These are phyloP conservation scores for Chenopodium album DNA, from an alignment of 148 eudicot genomes.

Conservation along the genomic window DNA sequence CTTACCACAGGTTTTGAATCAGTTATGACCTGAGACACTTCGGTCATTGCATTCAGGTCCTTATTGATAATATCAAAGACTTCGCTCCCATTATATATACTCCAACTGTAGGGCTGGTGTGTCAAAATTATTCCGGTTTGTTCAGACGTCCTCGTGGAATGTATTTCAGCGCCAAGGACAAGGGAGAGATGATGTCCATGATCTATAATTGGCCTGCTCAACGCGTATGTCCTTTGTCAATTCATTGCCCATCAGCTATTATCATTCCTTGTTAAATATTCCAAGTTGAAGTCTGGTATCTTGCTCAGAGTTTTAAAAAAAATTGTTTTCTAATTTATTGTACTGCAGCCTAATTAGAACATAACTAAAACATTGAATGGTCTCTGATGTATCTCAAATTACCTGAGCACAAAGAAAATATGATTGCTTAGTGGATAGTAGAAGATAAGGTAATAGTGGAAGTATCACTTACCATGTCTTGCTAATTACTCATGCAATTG, in stretches of 20 bases:
- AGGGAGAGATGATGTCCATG: slow-evolving; percentile 99
- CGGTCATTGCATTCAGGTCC: slow-evolving; percentile 59
- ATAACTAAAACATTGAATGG: neutral
- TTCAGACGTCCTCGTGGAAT: slow-evolving; percentile 99
- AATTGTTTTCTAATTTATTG: neutral
- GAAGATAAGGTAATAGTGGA: neutral
- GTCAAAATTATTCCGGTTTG: slow-evolving; percentile 97
- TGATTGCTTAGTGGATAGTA: neutral
- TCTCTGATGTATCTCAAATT: neutral
- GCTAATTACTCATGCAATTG: slow-evolving; percentile 25
- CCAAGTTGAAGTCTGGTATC: neutral
- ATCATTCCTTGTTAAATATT: neutral
- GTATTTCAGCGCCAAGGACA: slow-evolving; percentile 98
- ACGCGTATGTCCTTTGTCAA: slow-evolving; percentile 44
- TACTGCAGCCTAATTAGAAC: neutral
- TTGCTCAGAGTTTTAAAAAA: too few relatives aligned
- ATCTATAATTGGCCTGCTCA: slow-evolving; percentile 89
- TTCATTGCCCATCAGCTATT: neutral
- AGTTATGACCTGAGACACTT: slow-evolving; percentile 27
- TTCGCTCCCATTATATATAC: slow-evolving; percentile 98
- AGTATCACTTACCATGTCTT: neutral
- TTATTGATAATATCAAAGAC: slow-evolving; percentile 84
- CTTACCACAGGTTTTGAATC: slow-evolving; percentile 14
- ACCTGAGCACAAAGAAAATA: neutral
- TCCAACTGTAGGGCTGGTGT: slow-evolving; percentile 97